Conservation (phyloP, 345 rosid species). For the Passiflora organensis region DNA sequence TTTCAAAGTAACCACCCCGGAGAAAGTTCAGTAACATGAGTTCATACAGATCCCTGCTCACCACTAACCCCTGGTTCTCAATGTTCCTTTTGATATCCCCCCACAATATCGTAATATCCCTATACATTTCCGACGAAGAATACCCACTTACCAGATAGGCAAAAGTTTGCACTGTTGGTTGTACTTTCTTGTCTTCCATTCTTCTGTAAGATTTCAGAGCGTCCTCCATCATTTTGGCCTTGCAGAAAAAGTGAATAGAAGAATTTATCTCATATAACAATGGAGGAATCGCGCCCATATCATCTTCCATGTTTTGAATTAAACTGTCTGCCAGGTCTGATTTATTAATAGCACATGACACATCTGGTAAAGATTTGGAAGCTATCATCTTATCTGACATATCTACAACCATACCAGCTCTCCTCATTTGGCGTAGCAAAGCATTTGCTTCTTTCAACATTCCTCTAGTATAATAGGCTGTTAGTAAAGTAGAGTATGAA, state of each 20-base stretch:
- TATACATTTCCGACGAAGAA: slow-evolving; percentile 57
- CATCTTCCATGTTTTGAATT: slow-evolving; percentile 37
- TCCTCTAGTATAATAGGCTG: slow-evolving; percentile 43
- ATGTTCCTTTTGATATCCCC: slow-evolving; percentile 72
- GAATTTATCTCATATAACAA: slow-evolving; percentile 53
- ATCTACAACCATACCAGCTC: slow-evolving; percentile 37
- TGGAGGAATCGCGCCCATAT: slow-evolving; percentile 28
- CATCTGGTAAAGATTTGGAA: slow-evolving; percentile 18
- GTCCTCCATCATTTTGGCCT: slow-evolving; percentile 76
- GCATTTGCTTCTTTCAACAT: slow-evolving; percentile 60
- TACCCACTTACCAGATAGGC: slow-evolving; percentile 45
- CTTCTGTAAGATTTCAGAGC: slow-evolving; percentile 50
- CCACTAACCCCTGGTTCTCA: slow-evolving; percentile 25
- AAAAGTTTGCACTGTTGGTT: slow-evolving; percentile 55
- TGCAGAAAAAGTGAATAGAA: slow-evolving; percentile 74
- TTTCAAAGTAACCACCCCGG: slow-evolving; percentile 87
- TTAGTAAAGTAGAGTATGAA: slow-evolving; percentile 42
- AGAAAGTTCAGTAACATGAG: slow-evolving; percentile 58
- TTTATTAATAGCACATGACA: slow-evolving; percentile 15
- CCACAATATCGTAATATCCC: slow-evolving; percentile 72
- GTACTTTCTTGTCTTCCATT: slow-evolving; percentile 46
- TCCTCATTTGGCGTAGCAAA: slow-evolving; percentile 50
- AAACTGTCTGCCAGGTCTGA: slow-evolving; percentile 39
- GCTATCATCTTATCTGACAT: slow-evolving; percentile 25
- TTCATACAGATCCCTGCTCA: slow-evolving; percentile 64